These are phyloP conservation scores for Herpetospermum pedunculosum DNA, from an alignment of 306 rosid genomes.

Conservation along the genomic window DNA sequence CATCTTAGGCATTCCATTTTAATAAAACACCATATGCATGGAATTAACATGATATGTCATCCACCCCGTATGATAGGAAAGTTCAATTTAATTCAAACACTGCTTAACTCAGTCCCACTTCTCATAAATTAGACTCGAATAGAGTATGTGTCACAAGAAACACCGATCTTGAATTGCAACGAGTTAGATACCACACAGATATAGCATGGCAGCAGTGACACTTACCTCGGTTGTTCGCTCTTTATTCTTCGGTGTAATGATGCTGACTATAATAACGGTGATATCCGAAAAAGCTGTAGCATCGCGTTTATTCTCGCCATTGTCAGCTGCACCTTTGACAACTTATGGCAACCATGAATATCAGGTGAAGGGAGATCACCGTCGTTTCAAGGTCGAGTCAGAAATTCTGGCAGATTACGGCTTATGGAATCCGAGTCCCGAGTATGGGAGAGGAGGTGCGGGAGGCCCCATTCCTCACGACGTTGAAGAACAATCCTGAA, in stretches of 20 bases:
- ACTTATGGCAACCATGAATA: not conserved
- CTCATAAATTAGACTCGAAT: not conserved
- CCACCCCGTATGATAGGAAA: slow-evolving; percentile 17
- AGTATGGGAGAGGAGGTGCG: slow-evolving; percentile 15
- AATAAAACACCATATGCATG: slow-evolving; percentile 18
- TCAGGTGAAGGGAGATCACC: slow-evolving; percentile 3
- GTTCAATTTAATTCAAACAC: slow-evolving; percentile 11
- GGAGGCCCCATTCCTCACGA: slow-evolving; percentile 51
- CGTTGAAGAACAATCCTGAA: not conserved
- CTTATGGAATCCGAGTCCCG: slow-evolving; percentile 33
- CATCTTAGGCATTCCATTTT: not conserved
- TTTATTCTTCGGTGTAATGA: slow-evolving; percentile 10
- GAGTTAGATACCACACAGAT: slow-evolving; percentile 11
- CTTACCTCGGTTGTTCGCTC: not conserved
- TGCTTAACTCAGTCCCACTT: not conserved
- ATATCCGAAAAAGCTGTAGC: not conserved
- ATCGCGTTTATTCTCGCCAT: not conserved
- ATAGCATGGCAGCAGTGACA: slow-evolving; percentile 14
- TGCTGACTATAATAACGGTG: slow-evolving; percentile 13
- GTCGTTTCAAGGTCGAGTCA: not conserved
- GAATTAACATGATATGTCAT: slow-evolving; percentile 37
- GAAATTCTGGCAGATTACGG: slow-evolving; percentile 27
- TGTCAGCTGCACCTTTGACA: not conserved
- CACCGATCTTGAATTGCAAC: not conserved
- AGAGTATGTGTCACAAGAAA: not conserved